These are phyloP conservation scores for Forsythia suspensa DNA, from an alignment of 257 asterid genomes.

Conservation along the genomic window DNA sequence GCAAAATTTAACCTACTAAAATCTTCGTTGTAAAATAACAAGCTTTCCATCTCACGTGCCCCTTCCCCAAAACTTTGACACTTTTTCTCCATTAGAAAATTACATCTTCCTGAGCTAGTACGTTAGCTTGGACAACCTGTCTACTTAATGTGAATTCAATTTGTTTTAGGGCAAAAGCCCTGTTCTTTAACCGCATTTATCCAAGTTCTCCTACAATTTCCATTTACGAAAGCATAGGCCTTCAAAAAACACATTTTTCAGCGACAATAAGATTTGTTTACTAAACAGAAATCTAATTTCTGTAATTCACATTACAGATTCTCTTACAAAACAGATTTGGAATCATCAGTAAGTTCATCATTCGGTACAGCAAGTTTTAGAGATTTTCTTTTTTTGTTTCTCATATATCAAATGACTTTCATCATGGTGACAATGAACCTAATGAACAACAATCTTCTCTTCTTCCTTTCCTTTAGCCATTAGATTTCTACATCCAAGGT, in stretches of 20 bases:
- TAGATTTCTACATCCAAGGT: conserved; percentile 5
- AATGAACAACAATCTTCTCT: neutral
- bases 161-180: too few relatives aligned
- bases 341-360: neutral
- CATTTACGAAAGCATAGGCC: neutral
- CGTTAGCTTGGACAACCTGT: neutral
- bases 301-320: neutral
- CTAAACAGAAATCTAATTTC: neutral
- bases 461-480: neutral
- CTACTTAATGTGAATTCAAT: neutral
- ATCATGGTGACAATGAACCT: neutral
- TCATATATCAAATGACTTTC: neutral
- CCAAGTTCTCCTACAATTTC: neutral
- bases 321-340: neutral
- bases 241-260: neutral
- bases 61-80: too few relatives aligned
- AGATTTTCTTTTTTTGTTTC: neutral
- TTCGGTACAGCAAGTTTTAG: neutral
- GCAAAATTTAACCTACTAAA: too few relatives aligned
- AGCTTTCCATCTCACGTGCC: too few relatives aligned
- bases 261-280: neutral
- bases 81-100: too few relatives aligned
- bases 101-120: neutral
- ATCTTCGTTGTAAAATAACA: too few relatives aligned
- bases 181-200: too few relatives aligned